Conservation (phyloP, 2,329 filamentous ascomycete genomes). For the Colletotrichum caudatum region DNA sequence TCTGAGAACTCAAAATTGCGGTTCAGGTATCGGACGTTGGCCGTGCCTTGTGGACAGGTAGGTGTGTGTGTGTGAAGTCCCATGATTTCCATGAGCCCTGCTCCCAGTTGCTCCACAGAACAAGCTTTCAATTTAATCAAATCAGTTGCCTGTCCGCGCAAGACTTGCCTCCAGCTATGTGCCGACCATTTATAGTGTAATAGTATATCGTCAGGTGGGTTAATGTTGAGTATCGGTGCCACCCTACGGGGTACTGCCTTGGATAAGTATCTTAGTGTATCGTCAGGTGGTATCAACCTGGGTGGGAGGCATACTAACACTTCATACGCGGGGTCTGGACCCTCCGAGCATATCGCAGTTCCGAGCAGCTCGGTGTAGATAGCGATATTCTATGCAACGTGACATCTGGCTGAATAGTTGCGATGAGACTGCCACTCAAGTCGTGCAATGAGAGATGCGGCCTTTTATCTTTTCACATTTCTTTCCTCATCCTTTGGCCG, state of each 20-base stretch:
- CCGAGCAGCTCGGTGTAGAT: not conserved
- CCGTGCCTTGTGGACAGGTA: constrained; percentile 23
- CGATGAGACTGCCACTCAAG: not conserved
- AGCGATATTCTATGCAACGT: no score
- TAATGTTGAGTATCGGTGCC: no score
- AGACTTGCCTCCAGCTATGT: constrained; percentile 9
- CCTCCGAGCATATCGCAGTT: not conserved
- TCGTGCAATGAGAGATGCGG: constrained; percentile 7
- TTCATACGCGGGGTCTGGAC: not conserved
- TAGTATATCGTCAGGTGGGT: not conserved
- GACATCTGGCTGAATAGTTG: not conserved
- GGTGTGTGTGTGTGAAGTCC: not conserved
- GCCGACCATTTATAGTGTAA: constrained; percentile 14
- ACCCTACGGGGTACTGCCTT: no score
- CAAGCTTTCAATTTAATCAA: constrained; percentile 40
- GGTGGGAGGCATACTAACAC: not conserved
- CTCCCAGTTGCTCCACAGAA: constrained; percentile 19
- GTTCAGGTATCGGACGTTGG: constrained; percentile 34
- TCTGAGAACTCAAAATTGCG: constrained; percentile 37
- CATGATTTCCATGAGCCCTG: constrained; percentile 28
- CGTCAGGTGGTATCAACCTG: not conserved
- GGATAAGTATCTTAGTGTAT: no score
- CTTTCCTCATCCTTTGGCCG: not conserved
- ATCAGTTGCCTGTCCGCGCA: constrained; percentile 22
- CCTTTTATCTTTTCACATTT: not conserved